phyloP scores from a whole-genome alignment of 148 eudicot genomes.

The Euryodendron excelsum region DNA sequence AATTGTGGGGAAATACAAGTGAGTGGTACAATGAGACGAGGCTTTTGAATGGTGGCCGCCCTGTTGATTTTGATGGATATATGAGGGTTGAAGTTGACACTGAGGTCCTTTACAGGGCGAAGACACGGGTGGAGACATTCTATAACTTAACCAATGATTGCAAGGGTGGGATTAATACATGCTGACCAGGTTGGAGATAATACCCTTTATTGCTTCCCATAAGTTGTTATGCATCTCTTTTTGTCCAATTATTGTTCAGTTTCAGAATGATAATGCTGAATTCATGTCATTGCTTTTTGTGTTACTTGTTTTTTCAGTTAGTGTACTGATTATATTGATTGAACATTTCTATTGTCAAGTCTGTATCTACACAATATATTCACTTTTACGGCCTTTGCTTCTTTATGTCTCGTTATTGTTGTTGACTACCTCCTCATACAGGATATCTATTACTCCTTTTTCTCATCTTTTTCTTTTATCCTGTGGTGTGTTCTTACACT shows the following conservation, averaged over 20 bases:
- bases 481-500: background rate
- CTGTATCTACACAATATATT: conserved; percentile 1
- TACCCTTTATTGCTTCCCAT: conserved; percentile 9
- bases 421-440: background rate
- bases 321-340: conserved; percentile 8
- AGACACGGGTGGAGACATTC: conserved; percentile 86
- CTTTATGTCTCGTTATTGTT: background rate
- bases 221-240: conserved; percentile 1
- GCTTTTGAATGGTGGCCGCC: conserved; percentile 59
- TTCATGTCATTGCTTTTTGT: conserved; percentile 9
- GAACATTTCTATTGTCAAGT: conserved; percentile 7
- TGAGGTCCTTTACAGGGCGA: conserved; percentile 81
- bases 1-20: conserved; percentile 85
- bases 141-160: conserved; percentile 88
- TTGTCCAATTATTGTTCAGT: conserved; percentile 12
- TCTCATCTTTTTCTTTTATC: background rate
- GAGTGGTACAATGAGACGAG: conserved; percentile 92
- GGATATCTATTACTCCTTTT: background rate
- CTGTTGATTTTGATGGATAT: conserved; percentile 85
- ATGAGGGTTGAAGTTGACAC: conserved; percentile 97
- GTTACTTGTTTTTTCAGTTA: conserved; percentile 11
- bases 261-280: conserved; percentile 10
- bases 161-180: conserved; percentile 83
- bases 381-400: background rate
- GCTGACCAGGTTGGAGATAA: conserved; percentile 43